Conservation (phyloP, 1,284 basidiomycete species). For the Pholiota adiposa region DNA sequence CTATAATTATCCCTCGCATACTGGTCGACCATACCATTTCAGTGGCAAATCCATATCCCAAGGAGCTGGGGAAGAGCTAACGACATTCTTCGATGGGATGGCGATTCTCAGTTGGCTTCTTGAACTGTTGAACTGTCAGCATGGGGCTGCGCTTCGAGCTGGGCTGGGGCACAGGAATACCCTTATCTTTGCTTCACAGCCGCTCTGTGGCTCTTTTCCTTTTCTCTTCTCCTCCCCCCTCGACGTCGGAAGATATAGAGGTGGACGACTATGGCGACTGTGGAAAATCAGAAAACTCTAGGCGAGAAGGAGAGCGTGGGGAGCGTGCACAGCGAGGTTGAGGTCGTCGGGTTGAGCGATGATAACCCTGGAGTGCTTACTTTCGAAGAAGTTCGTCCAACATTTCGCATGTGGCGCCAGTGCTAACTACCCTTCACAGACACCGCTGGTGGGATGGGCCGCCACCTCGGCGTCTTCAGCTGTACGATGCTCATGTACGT, state of each 20-base stretch:
- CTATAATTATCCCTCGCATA: not conserved
- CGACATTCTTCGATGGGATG: not conserved
- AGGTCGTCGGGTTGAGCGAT: not conserved
- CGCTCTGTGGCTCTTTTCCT: not conserved
- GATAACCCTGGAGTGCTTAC: conserved; percentile 24
- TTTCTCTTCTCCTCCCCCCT: not conserved
- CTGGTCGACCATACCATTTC: not conserved
- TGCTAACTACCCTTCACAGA: conserved; percentile 29
- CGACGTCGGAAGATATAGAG: not conserved
- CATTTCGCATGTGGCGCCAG: not conserved
- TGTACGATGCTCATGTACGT: conserved; percentile 49
- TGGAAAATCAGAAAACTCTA: not conserved
- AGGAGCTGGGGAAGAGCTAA: not conserved
- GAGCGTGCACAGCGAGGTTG: not conserved
- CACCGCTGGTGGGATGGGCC: conserved; percentile 52
- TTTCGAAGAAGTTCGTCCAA: conserved; percentile 22
- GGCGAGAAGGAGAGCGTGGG: conserved; percentile 2
- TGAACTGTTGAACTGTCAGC: too few species aligned
- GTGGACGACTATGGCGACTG: not conserved
- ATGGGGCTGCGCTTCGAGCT: not conserved
- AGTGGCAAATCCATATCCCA: not conserved
- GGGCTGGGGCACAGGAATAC: too few species aligned
- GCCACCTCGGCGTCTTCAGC: conserved; percentile 52
- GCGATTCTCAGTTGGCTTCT: not conserved
- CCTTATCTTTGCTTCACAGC: not conserved